Evolutionary conservation across 345 rosid genomes (phyloP).

Genomic region (Chamaenerion angustifolium): DNA sequence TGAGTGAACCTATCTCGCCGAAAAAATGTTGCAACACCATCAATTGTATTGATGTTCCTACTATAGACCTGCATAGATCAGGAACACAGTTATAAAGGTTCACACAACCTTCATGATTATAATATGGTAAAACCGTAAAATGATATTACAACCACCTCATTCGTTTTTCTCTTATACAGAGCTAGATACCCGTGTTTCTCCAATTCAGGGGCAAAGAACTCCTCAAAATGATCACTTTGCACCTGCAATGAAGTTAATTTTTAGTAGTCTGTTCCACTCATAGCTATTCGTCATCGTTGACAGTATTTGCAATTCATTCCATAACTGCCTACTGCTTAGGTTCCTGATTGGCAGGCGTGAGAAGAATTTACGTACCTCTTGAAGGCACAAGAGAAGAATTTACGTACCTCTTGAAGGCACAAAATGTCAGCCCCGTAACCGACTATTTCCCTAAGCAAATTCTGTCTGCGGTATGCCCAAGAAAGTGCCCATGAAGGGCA

Average conservation of each 20-base stretch:
- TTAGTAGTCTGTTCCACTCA: constrained; percentile 1
- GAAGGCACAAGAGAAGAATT: constrained; percentile 28
- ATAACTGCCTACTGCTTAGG: neutral
- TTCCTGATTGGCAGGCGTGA: neutral
- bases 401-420: constrained; percentile 54
- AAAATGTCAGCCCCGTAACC: constrained; percentile 45
- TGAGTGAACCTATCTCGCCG: constrained; percentile 36
- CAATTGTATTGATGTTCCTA: constrained; percentile 17
- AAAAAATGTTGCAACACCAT: constrained; percentile 48
- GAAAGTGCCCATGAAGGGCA: constrained; percentile 48
- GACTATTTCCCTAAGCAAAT: constrained; percentile 42
- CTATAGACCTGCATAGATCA: constrained; percentile 26
- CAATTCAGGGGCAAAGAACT: constrained; percentile 86
- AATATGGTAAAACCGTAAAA: neutral
- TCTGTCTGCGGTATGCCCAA: constrained; percentile 43
- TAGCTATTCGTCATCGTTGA: neutral
- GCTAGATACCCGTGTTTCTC: constrained; percentile 96
- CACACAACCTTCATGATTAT: neutral
- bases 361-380: constrained; percentile 31
- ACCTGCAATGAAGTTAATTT: constrained; percentile 38
- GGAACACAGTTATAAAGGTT: neutral
- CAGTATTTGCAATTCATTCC: neutral
- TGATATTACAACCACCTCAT: constrained; percentile 12
- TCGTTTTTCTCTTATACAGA: constrained; percentile 54
- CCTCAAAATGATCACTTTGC: constrained; percentile 87